Percentiles rank a stretch among this genome's conserved stretches.
Evolutionary conservation across 306 rosid genomes (phyloP).

Genomic region (Dalbergia cochinchinensis): DNA sequence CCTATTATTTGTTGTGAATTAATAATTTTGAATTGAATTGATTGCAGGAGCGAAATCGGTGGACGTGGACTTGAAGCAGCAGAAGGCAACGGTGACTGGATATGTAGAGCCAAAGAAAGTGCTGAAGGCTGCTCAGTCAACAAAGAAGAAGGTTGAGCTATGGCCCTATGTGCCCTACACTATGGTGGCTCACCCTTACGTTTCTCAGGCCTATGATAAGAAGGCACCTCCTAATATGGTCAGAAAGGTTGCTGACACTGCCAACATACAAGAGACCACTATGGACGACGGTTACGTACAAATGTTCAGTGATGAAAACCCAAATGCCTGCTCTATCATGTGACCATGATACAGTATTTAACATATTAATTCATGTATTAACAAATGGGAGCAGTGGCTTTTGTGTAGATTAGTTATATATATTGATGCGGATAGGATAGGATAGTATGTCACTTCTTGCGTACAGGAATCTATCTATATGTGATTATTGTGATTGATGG

Average conservation of each 20-base stretch:
- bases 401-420: background rate
- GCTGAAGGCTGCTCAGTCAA: conserved; percentile 88
- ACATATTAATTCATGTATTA: background rate
- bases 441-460: conserved; percentile 5
- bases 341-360: conserved; percentile 16
- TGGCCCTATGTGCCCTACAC: conserved; percentile 96
- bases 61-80: conserved; percentile 90
- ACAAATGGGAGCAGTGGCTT: background rate
- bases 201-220: conserved; percentile 87
- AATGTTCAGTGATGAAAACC: conserved; percentile 90
- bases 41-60: conserved; percentile 81
- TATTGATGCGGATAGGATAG: background rate
- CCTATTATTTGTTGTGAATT: background rate
- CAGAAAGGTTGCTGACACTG: conserved; percentile 66
- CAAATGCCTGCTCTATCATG: conserved; percentile 88
- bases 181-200: conserved; percentile 81
- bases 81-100: conserved; percentile 92
- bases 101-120: conserved; percentile 91
- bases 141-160: conserved; percentile 91
- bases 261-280: conserved; percentile 60
- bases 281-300: conserved; percentile 63
- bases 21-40: background rate
- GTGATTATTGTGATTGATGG: background rate
- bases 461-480: background rate
- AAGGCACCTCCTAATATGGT: conserved; percentile 99